Percentiles rank a stretch among this genome's conserved stretches.
Evolutionary conservation across 371 early-diverging fungal genomes (phyloP).

Genomic region (Rhizopus arrhizus): DNA sequence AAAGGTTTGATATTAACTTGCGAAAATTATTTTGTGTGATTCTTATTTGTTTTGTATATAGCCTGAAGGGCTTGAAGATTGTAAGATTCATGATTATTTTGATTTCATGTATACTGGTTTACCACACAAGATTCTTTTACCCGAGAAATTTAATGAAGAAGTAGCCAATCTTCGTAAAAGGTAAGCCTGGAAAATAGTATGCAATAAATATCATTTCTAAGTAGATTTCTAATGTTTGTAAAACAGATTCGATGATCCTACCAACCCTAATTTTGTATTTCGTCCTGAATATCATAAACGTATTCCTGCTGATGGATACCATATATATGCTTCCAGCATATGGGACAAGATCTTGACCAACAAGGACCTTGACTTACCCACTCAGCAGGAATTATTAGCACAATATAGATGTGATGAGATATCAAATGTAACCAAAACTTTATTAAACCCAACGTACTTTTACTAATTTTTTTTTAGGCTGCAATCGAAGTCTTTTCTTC

Average conservation of each 20-base stretch:
- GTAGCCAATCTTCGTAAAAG: slow-evolving; percentile 71
- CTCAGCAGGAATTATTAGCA: slow-evolving; percentile 95
- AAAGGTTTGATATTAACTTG: slow-evolving; percentile 57
- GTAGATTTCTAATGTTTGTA: neutral
- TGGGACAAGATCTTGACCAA: slow-evolving; percentile 95
- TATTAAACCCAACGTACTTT: neutral
- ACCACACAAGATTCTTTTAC: slow-evolving; percentile 89
- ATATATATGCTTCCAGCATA: slow-evolving; percentile 85
- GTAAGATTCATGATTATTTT: slow-evolving; percentile 86
- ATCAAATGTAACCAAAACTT: slow-evolving; percentile 54
- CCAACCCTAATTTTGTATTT: slow-evolving; percentile 80
- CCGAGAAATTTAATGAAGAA: slow-evolving; percentile 80
- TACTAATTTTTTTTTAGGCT: slow-evolving; percentile 30
- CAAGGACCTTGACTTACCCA: slow-evolving; percentile 96
- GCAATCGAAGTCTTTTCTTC: slow-evolving; percentile 72
- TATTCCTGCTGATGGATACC: slow-evolving; percentile 97
- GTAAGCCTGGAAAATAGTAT: slow-evolving; percentile 33
- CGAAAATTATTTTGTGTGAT: neutral
- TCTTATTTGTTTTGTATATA: slow-evolving; percentile 16
- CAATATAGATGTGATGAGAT: slow-evolving; percentile 99
- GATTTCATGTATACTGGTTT: slow-evolving; percentile 90
- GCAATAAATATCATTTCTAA: neutral
- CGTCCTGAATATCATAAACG: slow-evolving; percentile 84
- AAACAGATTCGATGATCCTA: slow-evolving; percentile 71
- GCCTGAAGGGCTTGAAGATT: slow-evolving; percentile 82